phyloP scores from a whole-genome alignment of 192 early-diverging fungal species.

The Spizellomyces sp. region DNA sequence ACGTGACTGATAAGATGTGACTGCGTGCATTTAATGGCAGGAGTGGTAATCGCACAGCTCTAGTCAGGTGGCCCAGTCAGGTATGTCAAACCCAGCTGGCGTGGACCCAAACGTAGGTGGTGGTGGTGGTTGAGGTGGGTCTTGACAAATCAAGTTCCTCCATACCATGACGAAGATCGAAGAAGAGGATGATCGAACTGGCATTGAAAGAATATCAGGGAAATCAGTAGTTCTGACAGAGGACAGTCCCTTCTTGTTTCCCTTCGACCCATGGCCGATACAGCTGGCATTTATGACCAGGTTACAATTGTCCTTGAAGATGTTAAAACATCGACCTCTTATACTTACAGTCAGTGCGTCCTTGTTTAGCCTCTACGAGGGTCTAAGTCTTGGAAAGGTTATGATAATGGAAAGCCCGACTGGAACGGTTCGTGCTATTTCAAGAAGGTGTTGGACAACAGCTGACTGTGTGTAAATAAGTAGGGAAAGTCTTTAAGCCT shows the following conservation, averaged over 20 bases:
- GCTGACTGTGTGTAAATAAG: background rate
- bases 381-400: slow-evolving; percentile 67
- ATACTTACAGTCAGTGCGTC: background rate
- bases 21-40: too few relatives aligned
- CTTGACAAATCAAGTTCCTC: too few relatives aligned
- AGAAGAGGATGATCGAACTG: too few relatives aligned
- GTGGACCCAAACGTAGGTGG: too few relatives aligned
- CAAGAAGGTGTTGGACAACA: background rate
- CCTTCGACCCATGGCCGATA: slow-evolving; percentile 72
- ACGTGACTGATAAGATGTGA: too few relatives aligned
- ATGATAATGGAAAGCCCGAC: slow-evolving; percentile 92
- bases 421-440: slow-evolving; percentile 65
- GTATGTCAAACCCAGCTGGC: too few relatives aligned
- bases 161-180: too few relatives aligned
- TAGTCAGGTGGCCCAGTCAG: too few relatives aligned
- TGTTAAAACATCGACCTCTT: background rate
- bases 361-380: slow-evolving; percentile 58
- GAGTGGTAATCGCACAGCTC: too few relatives aligned
- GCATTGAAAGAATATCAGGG: too few relatives aligned
- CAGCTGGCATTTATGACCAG: slow-evolving; percentile 78
- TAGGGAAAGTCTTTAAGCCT: slow-evolving; percentile 89
- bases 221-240: too few relatives aligned
- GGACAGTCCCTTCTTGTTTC: slow-evolving; percentile 44
- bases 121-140: too few relatives aligned
- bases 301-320: background rate